phyloP scores from a whole-genome alignment of 805 yeast species.

The Ogataea paraovalis region DNA sequence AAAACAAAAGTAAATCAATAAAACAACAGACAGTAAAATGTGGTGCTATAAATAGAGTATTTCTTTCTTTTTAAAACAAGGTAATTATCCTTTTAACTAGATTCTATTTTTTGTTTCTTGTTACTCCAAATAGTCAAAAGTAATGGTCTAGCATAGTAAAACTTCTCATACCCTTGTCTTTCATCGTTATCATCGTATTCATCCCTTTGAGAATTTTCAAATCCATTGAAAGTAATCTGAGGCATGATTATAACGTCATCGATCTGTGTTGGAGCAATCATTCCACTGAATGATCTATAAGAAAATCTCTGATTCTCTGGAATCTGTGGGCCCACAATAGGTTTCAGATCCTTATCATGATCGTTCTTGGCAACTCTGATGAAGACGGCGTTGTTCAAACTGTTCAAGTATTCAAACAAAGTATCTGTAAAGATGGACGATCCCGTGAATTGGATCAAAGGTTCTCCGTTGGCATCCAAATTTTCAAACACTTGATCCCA shows the following conservation, averaged over 20 bases:
- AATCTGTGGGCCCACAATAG: slow-evolving; percentile 30
- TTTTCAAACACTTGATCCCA: slow-evolving; percentile 29
- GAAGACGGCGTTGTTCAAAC: slow-evolving; percentile 23
- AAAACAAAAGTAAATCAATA: no score
- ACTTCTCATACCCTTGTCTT: slow-evolving; percentile 24
- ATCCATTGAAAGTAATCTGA: slow-evolving; percentile 27
- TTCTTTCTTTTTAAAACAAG: no score
- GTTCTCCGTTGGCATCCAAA: slow-evolving; percentile 33
- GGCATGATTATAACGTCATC: slow-evolving; percentile 32
- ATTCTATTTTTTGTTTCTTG: slow-evolving; percentile 16
- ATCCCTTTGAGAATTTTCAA: slow-evolving; percentile 18
- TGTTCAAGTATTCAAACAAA: slow-evolving; percentile 30
- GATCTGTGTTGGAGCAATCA: slow-evolving; percentile 30
- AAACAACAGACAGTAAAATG: no score
- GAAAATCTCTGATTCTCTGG: slow-evolving; percentile 25
- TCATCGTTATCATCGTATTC: slow-evolving; percentile 30
- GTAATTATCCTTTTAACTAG: not conserved
- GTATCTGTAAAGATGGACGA: slow-evolving; percentile 34
- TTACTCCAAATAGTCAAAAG: slow-evolving; percentile 26
- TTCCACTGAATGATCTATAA: slow-evolving; percentile 28
- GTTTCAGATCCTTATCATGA: slow-evolving; percentile 22
- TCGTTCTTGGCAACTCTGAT: slow-evolving; percentile 30
- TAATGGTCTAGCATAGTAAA: slow-evolving; percentile 30
- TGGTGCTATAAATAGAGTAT: no score
- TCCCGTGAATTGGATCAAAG: slow-evolving; percentile 31